Evolutionary conservation across 2,329 filamentous ascomycete genomes (phyloP).

Genomic region (Myriosclerotinia duriaeana): DNA sequence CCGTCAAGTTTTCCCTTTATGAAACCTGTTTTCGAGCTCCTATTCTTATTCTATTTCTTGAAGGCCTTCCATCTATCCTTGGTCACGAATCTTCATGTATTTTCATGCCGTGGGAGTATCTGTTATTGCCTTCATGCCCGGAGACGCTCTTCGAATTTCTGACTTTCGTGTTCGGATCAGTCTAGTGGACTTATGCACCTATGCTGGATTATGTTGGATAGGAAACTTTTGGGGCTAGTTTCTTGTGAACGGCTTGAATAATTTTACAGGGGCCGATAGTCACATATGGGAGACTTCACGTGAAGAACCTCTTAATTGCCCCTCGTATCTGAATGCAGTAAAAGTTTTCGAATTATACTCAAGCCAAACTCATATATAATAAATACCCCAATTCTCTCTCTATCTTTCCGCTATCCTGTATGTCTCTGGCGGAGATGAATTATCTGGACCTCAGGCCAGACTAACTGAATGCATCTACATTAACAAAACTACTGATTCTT

Average conservation of each 20-base stretch:
- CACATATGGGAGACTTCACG: too few relatives aligned
- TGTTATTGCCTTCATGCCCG: background rate
- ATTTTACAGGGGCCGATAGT: background rate
- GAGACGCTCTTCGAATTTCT: too few relatives aligned
- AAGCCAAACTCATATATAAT: too few relatives aligned
- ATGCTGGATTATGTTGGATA: background rate
- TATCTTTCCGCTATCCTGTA: too few relatives aligned
- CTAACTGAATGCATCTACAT: too few relatives aligned
- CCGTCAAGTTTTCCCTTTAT: background rate
- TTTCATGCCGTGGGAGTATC: background rate
- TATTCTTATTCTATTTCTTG: background rate
- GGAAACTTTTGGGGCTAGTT: background rate
- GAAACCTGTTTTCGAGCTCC: too few relatives aligned
- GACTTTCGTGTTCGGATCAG: too few relatives aligned
- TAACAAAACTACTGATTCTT: background rate
- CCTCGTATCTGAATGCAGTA: too few relatives aligned
- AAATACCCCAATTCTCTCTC: too few relatives aligned
- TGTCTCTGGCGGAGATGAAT: too few relatives aligned
- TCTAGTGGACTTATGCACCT: background rate
- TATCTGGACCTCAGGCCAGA: too few relatives aligned
- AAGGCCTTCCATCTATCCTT: background rate
- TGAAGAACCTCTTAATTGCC: background rate
- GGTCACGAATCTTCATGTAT: background rate
- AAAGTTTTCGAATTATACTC: too few relatives aligned
- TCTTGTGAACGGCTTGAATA: background rate